Evolutionary conservation across 2,329 filamentous ascomycete genomes (phyloP), one percentile per base, ranked within the genome.

Genomic region (Pseudogymnoascus sp.): DNA sequence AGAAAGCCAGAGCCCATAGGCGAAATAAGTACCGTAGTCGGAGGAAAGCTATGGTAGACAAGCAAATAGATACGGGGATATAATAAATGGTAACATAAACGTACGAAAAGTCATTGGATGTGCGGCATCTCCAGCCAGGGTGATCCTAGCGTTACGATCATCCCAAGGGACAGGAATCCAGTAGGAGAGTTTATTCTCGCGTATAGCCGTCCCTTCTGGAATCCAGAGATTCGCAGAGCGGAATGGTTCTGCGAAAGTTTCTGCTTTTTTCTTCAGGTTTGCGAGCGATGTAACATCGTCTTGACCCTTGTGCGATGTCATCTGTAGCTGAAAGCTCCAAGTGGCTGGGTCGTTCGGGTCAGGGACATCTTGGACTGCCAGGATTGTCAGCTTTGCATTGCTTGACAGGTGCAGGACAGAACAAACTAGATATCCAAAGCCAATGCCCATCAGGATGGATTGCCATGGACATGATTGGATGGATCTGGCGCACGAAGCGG

Each of bases 111-210:
- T 82, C 82, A 85, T 84, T n/a, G 82, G 78, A 70, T 85, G 82
- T 0, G 82, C 82, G 1, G 82, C 78, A 68, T 85, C 83, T 3
- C 83, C 82, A 3, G 78, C 74, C 1, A 85, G 70, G 1, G 80
- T 80, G 2, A 80, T 76, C 1, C 75, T 73, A 3, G 80, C 80
- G 42, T 71, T 69, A 11, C 68, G 70, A 59, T 78, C 78, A 64
- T 78, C 72, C 78, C 79, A 82, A 6, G 71, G 68, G 1, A 71
- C 71, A 19, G 71, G 73, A 0, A 75, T 76, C 68, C 76, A 74
- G 65, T 78, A 65, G 2, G 44, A 40, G 3, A 69, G 50, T 40
- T 63, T 64, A 47, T 64, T 63, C 42, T 65, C 62, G 63, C 68
- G 60, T n/a, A 70, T 65, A 26, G 68, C 62, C 10, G 67, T 65